Base-by-base conservation (phyloP, 331 rosid genomes). In the Telfairia occidentalis region DNA sequence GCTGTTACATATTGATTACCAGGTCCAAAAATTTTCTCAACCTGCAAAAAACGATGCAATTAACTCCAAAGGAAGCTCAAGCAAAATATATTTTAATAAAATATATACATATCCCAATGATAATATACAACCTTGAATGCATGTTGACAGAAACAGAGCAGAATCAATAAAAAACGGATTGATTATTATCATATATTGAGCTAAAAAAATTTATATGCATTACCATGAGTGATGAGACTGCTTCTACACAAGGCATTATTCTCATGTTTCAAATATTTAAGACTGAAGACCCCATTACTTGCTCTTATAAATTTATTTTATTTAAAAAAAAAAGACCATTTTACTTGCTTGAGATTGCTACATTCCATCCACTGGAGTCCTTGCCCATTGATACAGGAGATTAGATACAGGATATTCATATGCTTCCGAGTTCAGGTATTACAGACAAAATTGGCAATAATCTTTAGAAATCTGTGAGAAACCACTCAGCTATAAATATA, bases 1-100 rank as follows among this genome's bases (percentile, higher is more conserved):
- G 98, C 98, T 1, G 98, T 95, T 79, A 95, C 98, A 74, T 95
- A 95, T 60, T 95, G 98, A 82, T 95, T 95, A 58, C 98, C 98
- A 43, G 98, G 98, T 74, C 98, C 98, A 77, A 95, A 86, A 32
- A 95, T 77, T 78, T 95, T 95, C 82, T 95, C 97, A 70, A 83
- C 98, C 98, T 94, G 82, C 74, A 86, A 59, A 48, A 65, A 49
- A 42, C 61, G 37, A 58, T 42, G 13, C 42, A 34, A 48, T 57
- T 48, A 42, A 58, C 9, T 6, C 15, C 11, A 21, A 7, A 53
- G 23, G 28, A 81, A 38, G 57, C 32, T 38, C 38, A 21, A 52
- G 18, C 66, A 24, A n/a, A 43, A 28, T 34, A 9, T 53, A 6
- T 43, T 23, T 5, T 16, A 40, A 75, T 10, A 59, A 49, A 49